A percentile compares a stretch with the other conserved stretches of the same genome.
phyloP scores from a whole-genome alignment of 2,329 filamentous ascomycete genomes.

The Xylariaceae sp. region DNA sequence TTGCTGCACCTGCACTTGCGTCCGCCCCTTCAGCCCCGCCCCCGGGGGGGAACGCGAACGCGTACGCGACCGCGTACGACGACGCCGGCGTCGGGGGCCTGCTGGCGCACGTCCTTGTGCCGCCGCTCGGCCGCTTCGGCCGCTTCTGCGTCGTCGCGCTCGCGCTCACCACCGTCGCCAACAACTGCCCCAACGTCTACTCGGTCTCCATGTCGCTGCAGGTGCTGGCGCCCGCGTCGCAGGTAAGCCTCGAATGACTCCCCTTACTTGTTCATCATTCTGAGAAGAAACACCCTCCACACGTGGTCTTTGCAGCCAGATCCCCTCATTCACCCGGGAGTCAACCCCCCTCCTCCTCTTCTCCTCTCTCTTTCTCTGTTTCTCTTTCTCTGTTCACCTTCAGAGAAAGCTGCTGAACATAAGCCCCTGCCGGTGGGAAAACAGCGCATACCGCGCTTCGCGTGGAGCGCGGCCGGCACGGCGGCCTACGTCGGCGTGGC shows the following conservation, averaged over 20 bases:
- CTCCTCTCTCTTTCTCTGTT: no score
- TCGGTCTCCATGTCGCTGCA: slow-evolving; percentile 61
- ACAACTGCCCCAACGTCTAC: slow-evolving; percentile 68
- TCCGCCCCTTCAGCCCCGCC: no score
- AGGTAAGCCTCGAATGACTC: no score
- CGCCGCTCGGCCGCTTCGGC: slow-evolving; percentile 58
- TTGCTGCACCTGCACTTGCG: no score
- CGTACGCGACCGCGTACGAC: slow-evolving; percentile 47
- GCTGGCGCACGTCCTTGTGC: slow-evolving; percentile 56
- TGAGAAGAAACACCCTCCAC: no score
- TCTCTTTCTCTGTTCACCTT: no score
- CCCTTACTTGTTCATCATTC: no score
- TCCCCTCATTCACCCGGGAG: no score
- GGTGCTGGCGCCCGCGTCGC: slow-evolving; percentile 46
- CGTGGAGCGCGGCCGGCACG: slow-evolving; percentile 58
- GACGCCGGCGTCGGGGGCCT: slow-evolving; percentile 58
- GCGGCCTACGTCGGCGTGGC: slow-evolving; percentile 60
- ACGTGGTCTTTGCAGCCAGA: no score
- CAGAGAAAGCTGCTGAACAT: no score
- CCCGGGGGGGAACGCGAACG: slow-evolving; percentile 35
- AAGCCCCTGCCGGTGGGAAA: slow-evolving; percentile 20
- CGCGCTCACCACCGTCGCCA: slow-evolving; percentile 59
- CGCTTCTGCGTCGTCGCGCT: slow-evolving; percentile 64
- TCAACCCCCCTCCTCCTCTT: no score
- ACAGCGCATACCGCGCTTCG: slow-evolving; percentile 57